Conservation (phyloP, 805 yeast genomes). For the Lipomyces yamadae region DNA sequence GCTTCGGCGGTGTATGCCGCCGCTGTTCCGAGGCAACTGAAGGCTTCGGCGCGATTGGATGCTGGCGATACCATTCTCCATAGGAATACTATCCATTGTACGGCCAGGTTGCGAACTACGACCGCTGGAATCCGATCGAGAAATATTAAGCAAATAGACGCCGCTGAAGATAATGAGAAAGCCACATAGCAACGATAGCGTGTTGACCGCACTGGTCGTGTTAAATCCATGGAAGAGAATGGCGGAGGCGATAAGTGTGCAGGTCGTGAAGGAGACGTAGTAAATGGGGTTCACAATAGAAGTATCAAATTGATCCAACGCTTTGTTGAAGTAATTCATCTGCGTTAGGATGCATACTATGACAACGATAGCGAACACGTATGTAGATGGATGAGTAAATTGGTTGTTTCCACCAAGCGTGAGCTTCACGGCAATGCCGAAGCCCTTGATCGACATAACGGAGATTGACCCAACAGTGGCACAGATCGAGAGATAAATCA, state of each 20-base stretch:
- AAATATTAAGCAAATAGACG: constrained; percentile 78
- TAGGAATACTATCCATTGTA: constrained; percentile 69
- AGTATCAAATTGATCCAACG: constrained; percentile 90
- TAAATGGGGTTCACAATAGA: constrained; percentile 89
- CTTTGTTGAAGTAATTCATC: constrained; percentile 93
- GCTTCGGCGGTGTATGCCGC: constrained; percentile 40
- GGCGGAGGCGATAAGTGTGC: constrained; percentile 83
- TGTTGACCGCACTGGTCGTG: constrained; percentile 77
- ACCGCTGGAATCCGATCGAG: constrained; percentile 54
- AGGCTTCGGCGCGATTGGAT: constrained; percentile 76
- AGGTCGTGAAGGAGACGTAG: constrained; percentile 89
- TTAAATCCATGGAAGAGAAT: constrained; percentile 85
- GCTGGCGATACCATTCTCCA: constrained; percentile 83
- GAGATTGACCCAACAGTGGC: constrained; percentile 88
- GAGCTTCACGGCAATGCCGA: constrained; percentile 87
- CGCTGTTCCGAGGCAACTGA: constrained; percentile 57
- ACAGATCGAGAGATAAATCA: constrained; percentile 88
- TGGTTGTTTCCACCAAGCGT: constrained; percentile 86
- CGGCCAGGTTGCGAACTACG: constrained; percentile 39
- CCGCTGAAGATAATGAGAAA: constrained; percentile 87
- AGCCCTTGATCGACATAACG: constrained; percentile 90
- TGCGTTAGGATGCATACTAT: constrained; percentile 83
- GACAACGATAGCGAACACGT: constrained; percentile 77
- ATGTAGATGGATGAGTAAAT: constrained; percentile 82
- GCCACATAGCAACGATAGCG: constrained; percentile 81